Percentiles rank a stretch among this genome's conserved stretches.
phyloP scores from a whole-genome alignment of 2,329 filamentous ascomycete species.

The Nemania bipapillata region DNA sequence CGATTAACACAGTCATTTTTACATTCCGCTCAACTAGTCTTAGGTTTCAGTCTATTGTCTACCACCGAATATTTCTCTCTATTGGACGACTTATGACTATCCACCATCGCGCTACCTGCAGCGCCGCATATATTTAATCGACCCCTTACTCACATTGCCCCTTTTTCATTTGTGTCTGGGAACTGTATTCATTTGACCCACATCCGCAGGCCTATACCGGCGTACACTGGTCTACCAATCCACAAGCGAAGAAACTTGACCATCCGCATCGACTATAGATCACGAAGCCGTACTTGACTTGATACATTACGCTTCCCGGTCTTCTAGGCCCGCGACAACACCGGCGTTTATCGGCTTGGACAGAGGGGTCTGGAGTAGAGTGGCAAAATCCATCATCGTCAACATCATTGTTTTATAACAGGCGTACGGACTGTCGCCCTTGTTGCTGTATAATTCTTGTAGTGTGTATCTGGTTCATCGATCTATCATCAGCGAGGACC shows the following conservation, averaged over 20 bases:
- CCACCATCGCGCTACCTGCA: slow-evolving; percentile 31
- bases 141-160: slow-evolving; percentile 36
- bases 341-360: slow-evolving; percentile 47
- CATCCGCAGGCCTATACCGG: slow-evolving; percentile 17
- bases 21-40: slow-evolving; percentile 24
- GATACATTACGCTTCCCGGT: slow-evolving; percentile 10
- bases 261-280: slow-evolving; percentile 16
- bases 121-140: slow-evolving; percentile 41
- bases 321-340: slow-evolving; percentile 36
- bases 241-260: slow-evolving; percentile 21
- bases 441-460: slow-evolving; percentile 43
- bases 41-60: slow-evolving; percentile 25
- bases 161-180: slow-evolving; percentile 41
- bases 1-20: slow-evolving; percentile 34
- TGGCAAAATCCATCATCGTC: slow-evolving; percentile 37
- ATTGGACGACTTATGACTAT: slow-evolving; percentile 28
- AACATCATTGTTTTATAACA: slow-evolving; percentile 29
- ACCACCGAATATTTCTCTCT: slow-evolving; percentile 14
- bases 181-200: slow-evolving; percentile 27
- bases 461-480: slow-evolving; percentile 25
- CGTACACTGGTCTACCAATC: slow-evolving; percentile 17
- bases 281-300: slow-evolving; percentile 13
- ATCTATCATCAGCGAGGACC: background rate
- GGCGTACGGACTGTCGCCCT: slow-evolving; percentile 29
- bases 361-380: slow-evolving; percentile 44